Percentiles rank a stretch among this genome's conserved stretches.
Conservation (phyloP, 192 early-diverging fungal genomes). For the Backusella westeae region DNA sequence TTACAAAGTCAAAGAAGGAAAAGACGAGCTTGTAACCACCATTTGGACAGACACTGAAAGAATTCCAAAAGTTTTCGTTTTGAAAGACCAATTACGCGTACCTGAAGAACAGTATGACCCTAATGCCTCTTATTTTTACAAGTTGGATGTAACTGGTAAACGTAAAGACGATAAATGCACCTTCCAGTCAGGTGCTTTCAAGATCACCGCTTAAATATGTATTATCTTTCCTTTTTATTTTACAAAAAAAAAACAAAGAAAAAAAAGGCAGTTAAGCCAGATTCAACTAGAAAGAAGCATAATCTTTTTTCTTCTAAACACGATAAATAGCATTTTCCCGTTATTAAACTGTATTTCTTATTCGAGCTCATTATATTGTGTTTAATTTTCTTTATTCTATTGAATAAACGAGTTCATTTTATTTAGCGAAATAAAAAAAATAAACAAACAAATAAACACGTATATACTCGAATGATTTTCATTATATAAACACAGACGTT, state of each 20-base stretch:
- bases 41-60: constrained; percentile 6
- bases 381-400: neutral
- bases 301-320: neutral
- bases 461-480: neutral
- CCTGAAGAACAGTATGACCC: neutral
- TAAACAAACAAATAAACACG: neutral
- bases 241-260: neutral
- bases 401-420: neutral
- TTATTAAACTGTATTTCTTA: constrained; percentile 2
- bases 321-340: neutral
- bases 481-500: neutral
- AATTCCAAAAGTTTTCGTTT: constrained; percentile 15
- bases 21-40: constrained; percentile 3
- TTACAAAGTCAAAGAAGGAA: constrained; percentile 15
- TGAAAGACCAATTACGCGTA: constrained; percentile 25
- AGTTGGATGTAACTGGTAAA: constrained; percentile 10
- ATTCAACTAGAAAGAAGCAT: neutral
- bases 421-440: neutral
- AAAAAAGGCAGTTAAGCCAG: neutral
- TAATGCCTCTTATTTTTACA: constrained; percentile 10
- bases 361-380: neutral
- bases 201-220: neutral
- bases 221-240: no score
- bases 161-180: constrained; percentile 1
- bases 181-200: constrained; percentile 16